Evolutionary conservation across 371 early-diverging fungal genomes (phyloP).

Genomic region (Entomophthora muscae): DNA sequence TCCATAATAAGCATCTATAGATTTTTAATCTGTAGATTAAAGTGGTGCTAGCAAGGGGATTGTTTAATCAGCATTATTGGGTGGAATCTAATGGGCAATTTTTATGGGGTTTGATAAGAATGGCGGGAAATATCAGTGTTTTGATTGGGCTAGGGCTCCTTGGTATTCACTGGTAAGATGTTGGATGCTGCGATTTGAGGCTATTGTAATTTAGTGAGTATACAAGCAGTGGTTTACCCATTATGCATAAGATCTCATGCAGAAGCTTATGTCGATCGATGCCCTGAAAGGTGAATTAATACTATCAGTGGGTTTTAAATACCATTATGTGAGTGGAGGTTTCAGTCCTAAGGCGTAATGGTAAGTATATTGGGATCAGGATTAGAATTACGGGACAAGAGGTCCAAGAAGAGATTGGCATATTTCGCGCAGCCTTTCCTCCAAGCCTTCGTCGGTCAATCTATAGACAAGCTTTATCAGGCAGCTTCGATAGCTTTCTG

Average conservation of each 20-base stretch:
- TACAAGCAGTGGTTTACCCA: too few relatives aligned
- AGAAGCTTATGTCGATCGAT: neutral
- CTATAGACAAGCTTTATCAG: neutral
- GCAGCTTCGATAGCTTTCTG: neutral
- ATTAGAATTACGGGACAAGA: neutral
- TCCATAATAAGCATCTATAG: too few relatives aligned
- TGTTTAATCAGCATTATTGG: too few relatives aligned
- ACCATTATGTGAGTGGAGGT: neutral
- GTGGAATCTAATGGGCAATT: too few relatives aligned
- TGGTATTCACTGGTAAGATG: neutral
- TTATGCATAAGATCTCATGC: neutral
- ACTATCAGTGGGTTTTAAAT: neutral
- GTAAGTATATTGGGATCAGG: neutral
- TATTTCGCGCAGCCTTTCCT: neutral
- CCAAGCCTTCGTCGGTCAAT: neutral
- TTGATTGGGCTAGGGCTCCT: neutral
- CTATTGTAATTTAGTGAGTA: too few relatives aligned
- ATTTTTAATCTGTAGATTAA: too few relatives aligned
- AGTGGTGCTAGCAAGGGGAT: too few relatives aligned
- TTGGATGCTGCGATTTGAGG: neutral
- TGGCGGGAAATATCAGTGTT: too few relatives aligned
- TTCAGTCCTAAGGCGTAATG: neutral
- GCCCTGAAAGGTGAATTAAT: neutral
- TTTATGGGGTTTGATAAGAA: too few relatives aligned
- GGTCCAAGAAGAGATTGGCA: neutral